phyloP scores from a whole-genome alignment of 768 basidiomycete genomes.

The Leucocoprinus sp. region DNA sequence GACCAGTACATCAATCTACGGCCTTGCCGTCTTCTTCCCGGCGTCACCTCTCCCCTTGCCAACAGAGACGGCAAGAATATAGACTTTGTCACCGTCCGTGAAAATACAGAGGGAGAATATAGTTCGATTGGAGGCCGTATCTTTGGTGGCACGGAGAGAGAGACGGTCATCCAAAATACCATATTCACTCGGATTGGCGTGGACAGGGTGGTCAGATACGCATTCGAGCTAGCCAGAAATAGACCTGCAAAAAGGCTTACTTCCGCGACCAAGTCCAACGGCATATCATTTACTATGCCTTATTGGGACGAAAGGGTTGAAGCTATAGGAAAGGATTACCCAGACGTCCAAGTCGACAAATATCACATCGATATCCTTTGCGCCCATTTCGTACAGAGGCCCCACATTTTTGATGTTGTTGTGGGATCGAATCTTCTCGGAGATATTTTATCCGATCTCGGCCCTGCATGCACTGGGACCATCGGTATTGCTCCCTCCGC shows the following conservation, averaged over 20 bases:
- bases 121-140: constrained; percentile 39
- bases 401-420: constrained; percentile 46
- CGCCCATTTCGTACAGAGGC: constrained; percentile 36
- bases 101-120: constrained; percentile 52
- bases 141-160: constrained; percentile 31
- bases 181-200: constrained; percentile 44
- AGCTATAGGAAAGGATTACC: constrained; percentile 42
- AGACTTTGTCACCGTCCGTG: constrained; percentile 47
- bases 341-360: constrained; percentile 39
- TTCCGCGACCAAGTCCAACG: constrained; percentile 46
- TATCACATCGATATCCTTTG: constrained; percentile 47
- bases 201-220: constrained; percentile 41
- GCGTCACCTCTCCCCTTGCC: constrained; percentile 39
- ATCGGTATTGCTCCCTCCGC: constrained; percentile 51
- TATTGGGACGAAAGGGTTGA: constrained; percentile 41
- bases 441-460: constrained; percentile 50
- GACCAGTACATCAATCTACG: constrained; percentile 44
- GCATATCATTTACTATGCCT: constrained; percentile 40
- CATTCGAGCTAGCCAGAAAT: constrained; percentile 42
- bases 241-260: constrained; percentile 43
- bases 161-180: constrained; percentile 36
- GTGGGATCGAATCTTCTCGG: constrained; percentile 49
- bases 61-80: constrained; percentile 32
- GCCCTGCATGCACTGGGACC: constrained; percentile 44
- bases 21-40: constrained; percentile 40